Evolutionary conservation across 1,139 yeast genomes (phyloP).

Genomic region (Candida neerlandica): DNA sequence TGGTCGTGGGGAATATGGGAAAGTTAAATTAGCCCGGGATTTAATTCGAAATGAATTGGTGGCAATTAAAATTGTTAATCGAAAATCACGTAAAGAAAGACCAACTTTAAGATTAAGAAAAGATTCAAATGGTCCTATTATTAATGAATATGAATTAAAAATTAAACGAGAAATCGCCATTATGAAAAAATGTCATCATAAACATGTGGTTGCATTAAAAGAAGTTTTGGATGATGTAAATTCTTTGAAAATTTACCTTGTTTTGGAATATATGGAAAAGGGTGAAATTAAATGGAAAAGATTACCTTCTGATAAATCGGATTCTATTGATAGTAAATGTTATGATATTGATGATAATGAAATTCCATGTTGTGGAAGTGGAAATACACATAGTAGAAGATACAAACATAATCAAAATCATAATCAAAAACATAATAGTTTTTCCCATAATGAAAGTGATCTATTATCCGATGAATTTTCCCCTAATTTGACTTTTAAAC

Average conservation of each 20-base stretch:
- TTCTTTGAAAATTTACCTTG: constrained; percentile 85
- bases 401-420: too few species aligned
- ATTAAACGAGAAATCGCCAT: constrained; percentile 92
- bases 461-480: constrained; percentile 44
- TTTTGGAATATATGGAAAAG: constrained; percentile 85
- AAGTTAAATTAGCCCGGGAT: constrained; percentile 88
- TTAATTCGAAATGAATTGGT: constrained; percentile 70
- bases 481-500: constrained; percentile 66
- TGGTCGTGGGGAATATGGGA: constrained; percentile 97
- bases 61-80: constrained; percentile 90
- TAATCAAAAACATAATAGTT: constrained; percentile 12
- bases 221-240: constrained; percentile 90
- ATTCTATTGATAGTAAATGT: constrained; percentile 2
- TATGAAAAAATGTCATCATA: constrained; percentile 91
- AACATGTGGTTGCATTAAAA: constrained; percentile 80
- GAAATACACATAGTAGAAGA: constrained; percentile 11
- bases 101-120: constrained; percentile 58
- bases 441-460: constrained; percentile 32
- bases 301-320: constrained; percentile 16
- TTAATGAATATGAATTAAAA: constrained; percentile 58
- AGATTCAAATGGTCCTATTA: constrained; percentile 18
- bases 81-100: constrained; percentile 57
- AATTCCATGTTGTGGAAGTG: constrained; percentile 43
- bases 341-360: constrained; percentile 20
- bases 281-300: constrained; percentile 92